These are phyloP conservation scores for Ambrosia artemisiifolia DNA, from an alignment of 129 eudicot genomes.

Conservation along the genomic window DNA sequence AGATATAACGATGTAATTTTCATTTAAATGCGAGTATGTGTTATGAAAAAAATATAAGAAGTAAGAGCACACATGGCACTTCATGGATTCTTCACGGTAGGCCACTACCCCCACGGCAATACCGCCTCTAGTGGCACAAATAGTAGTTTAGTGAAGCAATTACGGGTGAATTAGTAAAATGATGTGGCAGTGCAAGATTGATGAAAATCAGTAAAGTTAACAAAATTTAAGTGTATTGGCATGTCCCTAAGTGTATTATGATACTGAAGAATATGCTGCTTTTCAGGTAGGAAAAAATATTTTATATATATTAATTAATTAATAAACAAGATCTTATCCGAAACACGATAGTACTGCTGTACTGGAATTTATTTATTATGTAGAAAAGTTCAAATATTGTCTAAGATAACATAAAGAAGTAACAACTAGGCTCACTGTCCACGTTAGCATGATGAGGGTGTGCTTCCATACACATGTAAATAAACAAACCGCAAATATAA, in stretches of 20 bases:
- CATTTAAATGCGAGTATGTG: too few species aligned
- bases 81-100: too few species aligned
- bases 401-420: conserved; percentile 14
- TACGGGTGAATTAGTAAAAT: too few species aligned
- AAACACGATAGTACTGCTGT: not conserved
- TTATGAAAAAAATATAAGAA: not conserved
- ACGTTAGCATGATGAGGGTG: conserved; percentile 22
- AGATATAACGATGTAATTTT: too few species aligned
- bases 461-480: not conserved
- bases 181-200: too few species aligned
- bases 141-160: too few species aligned
- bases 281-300: not conserved
- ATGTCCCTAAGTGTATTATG: not conserved
- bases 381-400: not conserved
- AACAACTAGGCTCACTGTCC: conserved; percentile 1
- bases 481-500: not conserved
- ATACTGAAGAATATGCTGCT: not conserved
- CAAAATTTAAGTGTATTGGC: too few species aligned
- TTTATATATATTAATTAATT: too few species aligned
- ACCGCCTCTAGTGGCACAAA: too few species aligned
- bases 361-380: not conserved
- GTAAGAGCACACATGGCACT: too few species aligned
- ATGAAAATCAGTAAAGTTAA: too few species aligned
- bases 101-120: too few species aligned
- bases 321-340: conserved; percentile 14